Percentiles rank a stretch among this genome's conserved stretches.
Conservation (phyloP, 2,329 filamentous ascomycete species). For the Cytospora piceicola region DNA sequence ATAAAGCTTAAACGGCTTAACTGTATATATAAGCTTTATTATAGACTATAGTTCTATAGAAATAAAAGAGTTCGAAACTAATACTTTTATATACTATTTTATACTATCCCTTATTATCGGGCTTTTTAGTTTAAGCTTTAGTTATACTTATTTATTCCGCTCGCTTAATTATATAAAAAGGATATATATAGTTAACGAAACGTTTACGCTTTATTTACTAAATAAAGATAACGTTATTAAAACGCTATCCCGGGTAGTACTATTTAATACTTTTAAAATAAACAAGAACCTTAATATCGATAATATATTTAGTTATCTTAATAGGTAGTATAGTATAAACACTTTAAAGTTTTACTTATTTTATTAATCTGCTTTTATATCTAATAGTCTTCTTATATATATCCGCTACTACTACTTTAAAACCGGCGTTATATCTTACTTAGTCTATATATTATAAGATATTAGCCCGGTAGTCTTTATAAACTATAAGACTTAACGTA, state of each 20-base stretch:
- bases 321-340: background rate
- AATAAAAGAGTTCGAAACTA: background rate
- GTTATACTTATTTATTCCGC: background rate
- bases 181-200: background rate
- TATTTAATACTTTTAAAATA: background rate
- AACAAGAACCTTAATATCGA: background rate
- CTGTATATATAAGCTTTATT: background rate
- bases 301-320: background rate
- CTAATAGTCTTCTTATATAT: background rate
- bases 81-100: background rate
- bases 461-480: background rate
- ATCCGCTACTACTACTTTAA: background rate
- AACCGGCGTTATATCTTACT: background rate
- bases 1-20: background rate
- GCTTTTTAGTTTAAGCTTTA: background rate
- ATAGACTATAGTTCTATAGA: background rate
- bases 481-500: background rate
- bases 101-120: background rate
- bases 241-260: background rate
- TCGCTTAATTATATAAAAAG: background rate
- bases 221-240: background rate
- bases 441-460: background rate
- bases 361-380: background rate
- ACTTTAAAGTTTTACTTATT: background rate
- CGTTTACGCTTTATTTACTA: background rate